Conservation (phyloP, 345 rosid genomes). For the Gossypium bickii region DNA sequence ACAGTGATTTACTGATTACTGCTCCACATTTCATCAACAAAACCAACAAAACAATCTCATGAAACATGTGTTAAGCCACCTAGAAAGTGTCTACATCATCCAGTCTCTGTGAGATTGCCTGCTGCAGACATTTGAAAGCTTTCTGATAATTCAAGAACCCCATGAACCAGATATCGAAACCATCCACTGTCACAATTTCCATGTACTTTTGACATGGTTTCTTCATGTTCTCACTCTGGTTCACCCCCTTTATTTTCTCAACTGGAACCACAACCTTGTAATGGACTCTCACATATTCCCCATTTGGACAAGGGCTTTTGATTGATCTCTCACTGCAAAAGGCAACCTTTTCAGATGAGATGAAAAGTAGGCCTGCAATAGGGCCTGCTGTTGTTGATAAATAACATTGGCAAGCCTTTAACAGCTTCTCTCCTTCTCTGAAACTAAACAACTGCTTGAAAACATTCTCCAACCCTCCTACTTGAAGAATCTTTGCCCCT, state of each 20-base stretch:
- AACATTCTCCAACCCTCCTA: conserved; percentile 23
- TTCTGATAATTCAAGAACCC: conserved; percentile 73
- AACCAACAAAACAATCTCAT: neutral
- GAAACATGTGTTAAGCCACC: neutral
- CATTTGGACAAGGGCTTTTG: conserved; percentile 34
- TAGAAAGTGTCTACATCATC: conserved; percentile 22
- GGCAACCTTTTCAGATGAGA: conserved; percentile 38
- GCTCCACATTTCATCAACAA: neutral
- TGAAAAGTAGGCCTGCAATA: conserved; percentile 50
- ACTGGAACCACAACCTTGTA: conserved; percentile 63
- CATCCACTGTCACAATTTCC: conserved; percentile 59
- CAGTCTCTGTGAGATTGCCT: conserved; percentile 34
- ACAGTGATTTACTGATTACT: neutral
- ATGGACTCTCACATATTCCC: conserved; percentile 35
- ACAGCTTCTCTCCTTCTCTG: conserved; percentile 34
- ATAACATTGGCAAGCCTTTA: conserved; percentile 18
- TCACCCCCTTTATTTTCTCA: conserved; percentile 44
- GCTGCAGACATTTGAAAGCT: conserved; percentile 55
- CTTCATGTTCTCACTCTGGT: conserved; percentile 48
- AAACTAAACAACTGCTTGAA: conserved; percentile 38
- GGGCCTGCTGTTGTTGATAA: conserved; percentile 60
- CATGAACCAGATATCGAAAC: conserved; percentile 90
- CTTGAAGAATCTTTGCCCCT: too few relatives aligned
- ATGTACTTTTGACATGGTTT: conserved; percentile 67
- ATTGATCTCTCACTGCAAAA: conserved; percentile 40